Base-by-base conservation (phyloP, 768 basidiomycete species). In the Leucocoprinus leucothites region DNA sequence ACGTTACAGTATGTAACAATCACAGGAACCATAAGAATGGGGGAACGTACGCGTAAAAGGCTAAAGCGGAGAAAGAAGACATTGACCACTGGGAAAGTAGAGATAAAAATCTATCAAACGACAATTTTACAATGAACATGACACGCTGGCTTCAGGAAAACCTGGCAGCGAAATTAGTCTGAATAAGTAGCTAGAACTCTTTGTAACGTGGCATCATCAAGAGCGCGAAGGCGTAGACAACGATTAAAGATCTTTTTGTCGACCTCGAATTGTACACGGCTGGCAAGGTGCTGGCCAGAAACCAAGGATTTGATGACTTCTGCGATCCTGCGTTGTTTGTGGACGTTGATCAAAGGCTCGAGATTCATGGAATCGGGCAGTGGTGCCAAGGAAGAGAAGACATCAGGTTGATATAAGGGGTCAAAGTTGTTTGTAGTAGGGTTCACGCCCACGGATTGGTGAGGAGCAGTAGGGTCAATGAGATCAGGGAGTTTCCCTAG, bases 281-380 rank as follows among this genome's bases (percentile, higher is more conserved):
- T 84, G 1, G 91, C 88, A 9, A 91, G 79, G 62, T 93, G 91
- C 64, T 93, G 91, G 1, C 89, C 89, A 9, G 86, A 84, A 7
- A 93, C 89, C 52, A 93, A 71, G 6, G 82, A 79, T 67, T 91
- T 91, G 72, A 93, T 89, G 40, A 90, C 85, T 14, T 80, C 81
- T 9, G 91, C 89, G 50, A 91, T 88, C 60, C 86, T 71, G 34
- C 91, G 82, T 65, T 94, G 91, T 69, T 94, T 93, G 69, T 93
- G 89, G 5, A 94, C 86, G 65, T 92, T 94, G 71, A 94, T 90
- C 56, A 94, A 69, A 3, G 91, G 90, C 62, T 93, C 90, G 25
- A 94, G 79, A 58, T 86, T 82, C 76, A 92, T 89, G n/a, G 81
- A 80, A 1, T 82, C 65, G 0, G 91, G 91, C 3, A 93, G 80